phyloP scores from a whole-genome alignment of 768 basidiomycete species.

The Leccinum olivaceopallidum region DNA sequence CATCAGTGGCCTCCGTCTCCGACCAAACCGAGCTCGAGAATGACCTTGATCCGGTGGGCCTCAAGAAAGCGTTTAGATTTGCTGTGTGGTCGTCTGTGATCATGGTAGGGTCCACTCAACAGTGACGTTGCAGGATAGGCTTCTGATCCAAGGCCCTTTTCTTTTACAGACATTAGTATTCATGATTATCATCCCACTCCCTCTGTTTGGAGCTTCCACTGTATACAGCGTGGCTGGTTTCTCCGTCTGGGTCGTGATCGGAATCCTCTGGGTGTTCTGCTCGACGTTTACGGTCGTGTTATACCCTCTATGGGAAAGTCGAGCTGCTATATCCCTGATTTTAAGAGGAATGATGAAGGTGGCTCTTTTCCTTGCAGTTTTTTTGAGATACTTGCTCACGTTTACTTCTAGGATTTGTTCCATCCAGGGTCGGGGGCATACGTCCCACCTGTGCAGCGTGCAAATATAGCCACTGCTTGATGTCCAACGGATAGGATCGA shows the following conservation, averaged over 20 bases:
- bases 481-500: neutral
- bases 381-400: neutral
- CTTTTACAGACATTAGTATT: conserved; percentile 53
- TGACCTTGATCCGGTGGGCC: conserved; percentile 62
- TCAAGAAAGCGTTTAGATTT: conserved; percentile 78
- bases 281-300: conserved; percentile 76
- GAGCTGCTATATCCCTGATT: conserved; percentile 63
- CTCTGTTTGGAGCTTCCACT: conserved; percentile 81
- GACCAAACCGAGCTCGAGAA: conserved; percentile 43
- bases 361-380: neutral
- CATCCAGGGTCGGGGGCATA: conserved; percentile 43
- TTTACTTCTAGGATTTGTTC: conserved; percentile 40
- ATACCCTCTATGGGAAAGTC: conserved; percentile 86
- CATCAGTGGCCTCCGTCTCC: conserved; percentile 38
- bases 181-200: conserved; percentile 78
- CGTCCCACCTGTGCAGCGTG: conserved; percentile 12
- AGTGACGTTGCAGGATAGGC: neutral
- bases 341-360: conserved; percentile 65
- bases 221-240: conserved; percentile 66
- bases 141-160: neutral
- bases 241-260: conserved; percentile 78
- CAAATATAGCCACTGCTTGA: conserved; percentile 3
- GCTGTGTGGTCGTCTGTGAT: conserved; percentile 72
- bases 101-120: conserved; percentile 47
- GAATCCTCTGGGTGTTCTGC: conserved; percentile 82